These are phyloP conservation scores for Penicillium ochrochloron DNA, from an alignment of 495 filamentous ascomycete species.

Conservation along the genomic window DNA sequence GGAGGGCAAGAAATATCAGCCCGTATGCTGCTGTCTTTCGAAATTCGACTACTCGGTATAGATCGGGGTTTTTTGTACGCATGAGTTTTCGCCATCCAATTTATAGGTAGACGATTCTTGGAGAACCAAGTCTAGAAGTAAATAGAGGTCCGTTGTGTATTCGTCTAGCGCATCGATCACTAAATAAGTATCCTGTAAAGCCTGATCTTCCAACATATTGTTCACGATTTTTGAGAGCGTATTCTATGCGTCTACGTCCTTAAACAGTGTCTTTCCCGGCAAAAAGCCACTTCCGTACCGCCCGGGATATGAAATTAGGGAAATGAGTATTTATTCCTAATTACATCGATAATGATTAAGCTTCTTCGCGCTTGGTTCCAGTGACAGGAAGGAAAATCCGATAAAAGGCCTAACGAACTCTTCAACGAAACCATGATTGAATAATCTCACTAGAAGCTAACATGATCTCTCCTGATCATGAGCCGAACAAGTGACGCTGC, in stretches of 20 bases:
- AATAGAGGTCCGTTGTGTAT: background rate
- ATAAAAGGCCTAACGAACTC: too few species aligned
- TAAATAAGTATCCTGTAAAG: background rate
- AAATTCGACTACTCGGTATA: slow-evolving; percentile 36
- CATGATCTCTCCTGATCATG: too few species aligned
- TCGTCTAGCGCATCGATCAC: slow-evolving; percentile 9
- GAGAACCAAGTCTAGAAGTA: background rate
- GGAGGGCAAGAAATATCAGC: slow-evolving; percentile 40
- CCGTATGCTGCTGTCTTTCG: slow-evolving; percentile 37
- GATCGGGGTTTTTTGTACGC: slow-evolving; percentile 8
- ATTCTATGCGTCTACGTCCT: slow-evolving; percentile 40
- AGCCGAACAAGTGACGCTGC: too few species aligned
- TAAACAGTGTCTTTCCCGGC: slow-evolving; percentile 35
- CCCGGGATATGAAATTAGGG: too few species aligned
- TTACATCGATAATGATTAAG: too few species aligned
- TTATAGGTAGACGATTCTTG: slow-evolving; percentile 1
- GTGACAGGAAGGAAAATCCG: too few species aligned
- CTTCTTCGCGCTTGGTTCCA: too few species aligned
- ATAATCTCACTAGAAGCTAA: too few species aligned
- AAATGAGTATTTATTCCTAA: too few species aligned
- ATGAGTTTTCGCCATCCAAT: background rate
- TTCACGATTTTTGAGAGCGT: slow-evolving; percentile 36
- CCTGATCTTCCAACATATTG: slow-evolving; percentile 39
- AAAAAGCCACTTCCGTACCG: too few species aligned
- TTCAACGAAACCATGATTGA: too few species aligned